Evolutionary conservation across 2,329 filamentous ascomycete species (phyloP), one percentile per base, ranked within the genome.

Genomic region (Claviceps maximensis): DNA sequence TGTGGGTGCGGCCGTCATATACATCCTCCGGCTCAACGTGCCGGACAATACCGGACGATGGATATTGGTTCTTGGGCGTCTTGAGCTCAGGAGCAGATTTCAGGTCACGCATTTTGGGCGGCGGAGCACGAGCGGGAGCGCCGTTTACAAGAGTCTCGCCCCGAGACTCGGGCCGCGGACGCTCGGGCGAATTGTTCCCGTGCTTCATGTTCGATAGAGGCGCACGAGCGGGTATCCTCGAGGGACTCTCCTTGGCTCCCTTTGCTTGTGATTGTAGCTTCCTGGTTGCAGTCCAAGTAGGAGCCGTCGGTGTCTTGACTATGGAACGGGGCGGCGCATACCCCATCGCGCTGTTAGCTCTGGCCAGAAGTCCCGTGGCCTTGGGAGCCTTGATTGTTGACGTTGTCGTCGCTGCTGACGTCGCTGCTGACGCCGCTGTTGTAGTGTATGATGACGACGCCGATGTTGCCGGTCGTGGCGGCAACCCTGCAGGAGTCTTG

Each of bases 31-130:
- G 87, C 57, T 81, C 77, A 4, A 83, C 73, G 8, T 76, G 74
- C 21, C 80, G 74, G 42, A 83, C 76, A 64, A 82, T 71, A 69
- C 79, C 77, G 3, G 77, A 74, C 3, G 69, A 64, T 49, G 73
- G 74, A 61, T 78, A 79, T 6, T 70, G 70, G 57, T 74, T 75
- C 15, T 58, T 58, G 0, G 75, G 75, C 0, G 76, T 74, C 55
- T 76, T 74, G 19, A 81, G 68, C 50, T 78, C 74, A 2, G 75
- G 72, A 9, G 74, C 68, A 8, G 73, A 70, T 47, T 71, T 64
- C 50, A 96, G 75, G 44, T 94, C 89, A 58, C 91, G 83, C 89
- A 97, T 96, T 67, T 89, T 93, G 49, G 91, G 91, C 13, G 90
- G 90, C 38, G 89, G 88, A 1, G 84, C 84, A 56, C 82, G 76